Conservation (phyloP, 2,329 filamentous ascomycete genomes). For the Talaromyces sp. region DNA sequence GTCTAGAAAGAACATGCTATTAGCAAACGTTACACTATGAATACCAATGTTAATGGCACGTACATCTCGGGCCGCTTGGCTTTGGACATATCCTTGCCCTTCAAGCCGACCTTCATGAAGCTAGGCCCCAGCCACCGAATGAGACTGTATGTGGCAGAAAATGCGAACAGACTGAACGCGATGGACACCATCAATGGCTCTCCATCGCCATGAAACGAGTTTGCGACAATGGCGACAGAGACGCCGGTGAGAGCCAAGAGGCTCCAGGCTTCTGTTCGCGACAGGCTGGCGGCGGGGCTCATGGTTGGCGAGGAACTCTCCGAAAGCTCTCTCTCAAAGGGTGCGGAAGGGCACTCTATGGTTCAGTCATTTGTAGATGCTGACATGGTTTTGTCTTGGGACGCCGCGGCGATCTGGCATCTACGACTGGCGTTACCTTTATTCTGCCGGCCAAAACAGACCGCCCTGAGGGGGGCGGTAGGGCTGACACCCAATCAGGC, state of each 20-base stretch:
- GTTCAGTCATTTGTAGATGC: background rate
- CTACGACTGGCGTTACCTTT: constrained; percentile 5
- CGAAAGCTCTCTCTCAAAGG: background rate
- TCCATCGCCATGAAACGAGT: constrained; percentile 78
- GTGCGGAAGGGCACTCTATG: background rate
- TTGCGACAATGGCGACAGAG: constrained; percentile 65
- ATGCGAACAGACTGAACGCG: constrained; percentile 79
- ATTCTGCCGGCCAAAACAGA: constrained; percentile 14
- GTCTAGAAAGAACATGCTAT: constrained; percentile 43
- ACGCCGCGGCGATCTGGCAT: constrained; percentile 27
- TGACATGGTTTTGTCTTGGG: background rate
- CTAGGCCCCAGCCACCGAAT: constrained; percentile 89
- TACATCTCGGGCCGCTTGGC: constrained; percentile 67
- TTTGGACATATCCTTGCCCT: constrained; percentile 84
- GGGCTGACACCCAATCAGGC: background rate
- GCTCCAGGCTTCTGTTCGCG: constrained; percentile 49
- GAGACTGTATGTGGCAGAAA: constrained; percentile 73
- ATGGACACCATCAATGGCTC: constrained; percentile 84
- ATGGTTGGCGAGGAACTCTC: constrained; percentile 17
- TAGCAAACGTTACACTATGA: background rate
- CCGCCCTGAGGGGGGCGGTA: constrained; percentile 16
- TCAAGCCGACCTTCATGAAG: constrained; percentile 82
- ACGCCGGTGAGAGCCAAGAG: constrained; percentile 60
- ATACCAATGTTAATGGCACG: constrained; percentile 18
- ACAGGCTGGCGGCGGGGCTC: constrained; percentile 35